These are phyloP conservation scores for Hanseniaspora clermontiae DNA, from an alignment of 805 yeast species.

Conservation along the genomic window DNA sequence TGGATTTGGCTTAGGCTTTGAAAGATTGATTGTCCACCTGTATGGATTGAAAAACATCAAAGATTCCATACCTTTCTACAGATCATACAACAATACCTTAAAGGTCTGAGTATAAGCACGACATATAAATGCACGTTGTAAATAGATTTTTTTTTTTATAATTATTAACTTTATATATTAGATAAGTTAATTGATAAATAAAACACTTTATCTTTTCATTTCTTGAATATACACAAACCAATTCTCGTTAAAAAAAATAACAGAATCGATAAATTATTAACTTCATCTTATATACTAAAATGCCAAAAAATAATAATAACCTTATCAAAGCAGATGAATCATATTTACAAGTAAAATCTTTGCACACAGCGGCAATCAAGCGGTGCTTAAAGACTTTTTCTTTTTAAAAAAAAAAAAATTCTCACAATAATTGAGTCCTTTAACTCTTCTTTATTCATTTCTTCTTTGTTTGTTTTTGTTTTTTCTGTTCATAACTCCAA, in stretches of 20 bases:
- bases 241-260: background rate
- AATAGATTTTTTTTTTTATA: background rate
- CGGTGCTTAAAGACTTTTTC: too few species aligned
- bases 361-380: too few species aligned
- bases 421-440: background rate
- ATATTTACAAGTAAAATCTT: slow-evolving; percentile 1
- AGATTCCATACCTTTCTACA: slow-evolving; percentile 79
- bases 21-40: slow-evolving; percentile 63
- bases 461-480: background rate
- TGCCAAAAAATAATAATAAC: background rate
- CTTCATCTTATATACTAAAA: background rate
- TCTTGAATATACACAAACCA: background rate
- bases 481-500: background rate
- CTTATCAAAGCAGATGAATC: background rate
- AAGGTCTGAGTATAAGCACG: slow-evolving; percentile 1
- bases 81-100: slow-evolving; percentile 45
- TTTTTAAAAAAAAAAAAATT: background rate
- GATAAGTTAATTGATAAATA: background rate
- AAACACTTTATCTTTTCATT: background rate
- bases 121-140: background rate
- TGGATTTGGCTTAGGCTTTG: slow-evolving; percentile 94
- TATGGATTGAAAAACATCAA: slow-evolving; percentile 57
- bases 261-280: background rate
- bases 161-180: background rate
- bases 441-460: background rate